phyloP scores from a whole-genome alignment of 441 rosid genomes.

The Syzygium syzygioides region DNA sequence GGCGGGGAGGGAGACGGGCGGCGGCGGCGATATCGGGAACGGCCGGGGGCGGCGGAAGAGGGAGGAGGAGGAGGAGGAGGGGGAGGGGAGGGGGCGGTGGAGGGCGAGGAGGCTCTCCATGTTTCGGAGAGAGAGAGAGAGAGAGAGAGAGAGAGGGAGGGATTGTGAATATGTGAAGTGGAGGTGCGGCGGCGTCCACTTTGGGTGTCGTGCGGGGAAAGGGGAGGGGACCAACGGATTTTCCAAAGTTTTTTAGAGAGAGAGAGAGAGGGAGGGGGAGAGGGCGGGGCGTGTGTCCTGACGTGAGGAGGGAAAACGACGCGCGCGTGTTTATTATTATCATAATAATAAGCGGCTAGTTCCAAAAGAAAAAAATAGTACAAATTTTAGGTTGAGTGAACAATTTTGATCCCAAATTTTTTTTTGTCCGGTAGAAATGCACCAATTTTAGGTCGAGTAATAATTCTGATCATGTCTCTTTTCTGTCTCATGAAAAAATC shows the following conservation, averaged over 20 bases:
- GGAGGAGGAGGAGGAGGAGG: slow-evolving; percentile 7
- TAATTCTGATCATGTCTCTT: too few species aligned
- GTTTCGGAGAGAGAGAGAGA: slow-evolving; percentile 1
- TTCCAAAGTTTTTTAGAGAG: background rate
- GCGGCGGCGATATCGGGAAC: slow-evolving; percentile 32
- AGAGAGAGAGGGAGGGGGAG: background rate
- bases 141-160: background rate
- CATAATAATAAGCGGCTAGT: background rate
- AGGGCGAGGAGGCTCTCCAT: slow-evolving; percentile 70
- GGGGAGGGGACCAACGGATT: background rate
- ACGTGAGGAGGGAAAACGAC: background rate
- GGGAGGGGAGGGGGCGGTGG: slow-evolving; percentile 47
- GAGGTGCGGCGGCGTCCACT: too few species aligned
- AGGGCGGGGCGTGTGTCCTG: background rate
- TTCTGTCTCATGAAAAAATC: too few species aligned
- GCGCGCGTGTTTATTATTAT: background rate
- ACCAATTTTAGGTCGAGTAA: too few species aligned
- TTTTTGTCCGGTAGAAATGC: accelerated
- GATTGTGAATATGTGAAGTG: background rate
- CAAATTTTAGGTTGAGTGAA: too few species aligned
- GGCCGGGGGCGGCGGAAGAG: slow-evolving; percentile 1
- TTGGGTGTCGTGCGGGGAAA: background rate
- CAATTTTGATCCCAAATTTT: too few species aligned
- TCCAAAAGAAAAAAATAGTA: too few species aligned
- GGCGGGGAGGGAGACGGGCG: slow-evolving; percentile 15